Base-by-base conservation (phyloP, 2,329 filamentous ascomycete genomes). In the Bertia moriformis region DNA sequence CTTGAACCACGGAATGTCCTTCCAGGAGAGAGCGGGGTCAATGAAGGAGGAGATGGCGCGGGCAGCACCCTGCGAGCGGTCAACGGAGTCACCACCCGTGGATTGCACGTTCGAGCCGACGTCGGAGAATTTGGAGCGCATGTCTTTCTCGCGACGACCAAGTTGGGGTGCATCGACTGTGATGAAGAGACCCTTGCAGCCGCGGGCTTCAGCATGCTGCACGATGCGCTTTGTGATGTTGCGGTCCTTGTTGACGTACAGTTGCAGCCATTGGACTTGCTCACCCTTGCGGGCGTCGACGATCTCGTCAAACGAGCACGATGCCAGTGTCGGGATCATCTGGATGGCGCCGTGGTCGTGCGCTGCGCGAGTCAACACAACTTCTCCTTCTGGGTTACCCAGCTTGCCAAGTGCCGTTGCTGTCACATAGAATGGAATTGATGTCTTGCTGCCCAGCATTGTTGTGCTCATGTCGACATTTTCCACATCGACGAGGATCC, bases 291-390 rank as follows among this genome's bases (percentile, higher is more conserved):
- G 73, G 14, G 88, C 91, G 57, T 96, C 91, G 46, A 93, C 67
- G 43, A 98, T 94, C 61, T 98, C 89, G 62, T 98, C 91, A 51
- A 98, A 95, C 1, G 87, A 91, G 65, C 91, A 96, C 2, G 87
- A 95, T 2, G 91, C 91, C 4, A 98, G 70, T 3, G 91, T 98
- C 2, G 91, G 91, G 44, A 98, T 96, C 91, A 98, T 98, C 61
- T 98, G 91, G 44, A 96, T 74, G 39, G 96, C 81, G 53, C 88
- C 76, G 67, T 96, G 89, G 53, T 82, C 84, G 55, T 72, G 70
- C 2, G 91, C 81, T 14, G 86, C 87, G 41, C 78, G 73, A 1
- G 91, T 96, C 42, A 98, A 71, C 7, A 94, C 68, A 4, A 95
- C 87, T 59, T 98, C 91, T 49, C 91, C 91, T 58, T 96, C 91